Evolutionary conservation across 768 basidiomycete species (phyloP).

Genomic region (Phlebiopsis gigantea): DNA sequence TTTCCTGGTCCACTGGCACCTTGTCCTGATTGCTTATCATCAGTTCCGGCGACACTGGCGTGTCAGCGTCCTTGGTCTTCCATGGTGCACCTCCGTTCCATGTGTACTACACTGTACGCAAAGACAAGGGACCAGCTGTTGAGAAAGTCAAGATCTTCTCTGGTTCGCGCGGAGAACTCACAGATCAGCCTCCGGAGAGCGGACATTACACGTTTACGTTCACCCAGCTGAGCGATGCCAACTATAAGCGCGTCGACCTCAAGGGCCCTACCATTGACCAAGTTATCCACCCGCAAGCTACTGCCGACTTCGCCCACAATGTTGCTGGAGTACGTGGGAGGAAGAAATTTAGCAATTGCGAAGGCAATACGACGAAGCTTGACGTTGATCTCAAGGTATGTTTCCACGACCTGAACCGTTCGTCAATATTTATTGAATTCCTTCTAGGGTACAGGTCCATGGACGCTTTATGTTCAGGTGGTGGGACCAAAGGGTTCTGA

Average conservation of each 20-base stretch:
- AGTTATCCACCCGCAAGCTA: slow-evolving; percentile 83
- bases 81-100: slow-evolving; percentile 88
- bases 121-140: slow-evolving; percentile 58
- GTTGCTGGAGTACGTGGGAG: slow-evolving; percentile 39
- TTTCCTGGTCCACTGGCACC: slow-evolving; percentile 4
- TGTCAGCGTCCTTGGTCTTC: slow-evolving; percentile 79
- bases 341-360: slow-evolving; percentile 68
- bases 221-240: slow-evolving; percentile 70
- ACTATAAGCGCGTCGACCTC: slow-evolving; percentile 75
- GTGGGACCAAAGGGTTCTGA: slow-evolving; percentile 70
- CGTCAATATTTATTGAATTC: neutral
- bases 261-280: slow-evolving; percentile 79
- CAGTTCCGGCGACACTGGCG: slow-evolving; percentile 89
- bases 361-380: slow-evolving; percentile 67
- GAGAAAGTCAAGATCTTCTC: slow-evolving; percentile 58
- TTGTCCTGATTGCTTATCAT: neutral
- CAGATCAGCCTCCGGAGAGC: slow-evolving; percentile 81
- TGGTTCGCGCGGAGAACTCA: slow-evolving; percentile 73
- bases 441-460: slow-evolving; percentile 79
- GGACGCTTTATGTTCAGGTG: slow-evolving; percentile 80
- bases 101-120: slow-evolving; percentile 71
- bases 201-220: slow-evolving; percentile 88
- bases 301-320: slow-evolving; percentile 60
- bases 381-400: slow-evolving; percentile 77
- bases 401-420: neutral